These are phyloP conservation scores for Metschnikowia kofuensis DNA, from an alignment of 805 yeast genomes.

Conservation along the genomic window DNA sequence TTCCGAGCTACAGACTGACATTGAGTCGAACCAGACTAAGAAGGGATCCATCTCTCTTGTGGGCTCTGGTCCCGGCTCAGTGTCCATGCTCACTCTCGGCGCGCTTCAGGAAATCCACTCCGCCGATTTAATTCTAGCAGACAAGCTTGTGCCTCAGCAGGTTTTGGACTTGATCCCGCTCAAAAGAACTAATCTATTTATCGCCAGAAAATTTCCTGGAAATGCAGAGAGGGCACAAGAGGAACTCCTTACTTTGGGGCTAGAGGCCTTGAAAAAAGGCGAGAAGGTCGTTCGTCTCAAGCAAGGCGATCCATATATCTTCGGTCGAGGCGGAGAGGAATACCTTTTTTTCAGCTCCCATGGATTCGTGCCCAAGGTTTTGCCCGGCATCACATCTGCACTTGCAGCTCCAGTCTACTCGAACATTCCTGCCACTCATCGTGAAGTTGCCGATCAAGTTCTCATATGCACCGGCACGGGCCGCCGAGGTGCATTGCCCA, in stretches of 20 bases:
- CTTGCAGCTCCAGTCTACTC: slow-evolving; percentile 83
- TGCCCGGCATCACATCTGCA: slow-evolving; percentile 90
- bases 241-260: slow-evolving; percentile 72
- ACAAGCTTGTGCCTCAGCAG: slow-evolving; percentile 86
- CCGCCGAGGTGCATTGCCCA: slow-evolving; percentile 77
- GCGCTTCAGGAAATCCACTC: slow-evolving; percentile 76
- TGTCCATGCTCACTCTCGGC: slow-evolving; percentile 76
- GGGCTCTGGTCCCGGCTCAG: slow-evolving; percentile 93
- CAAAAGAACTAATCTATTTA: slow-evolving; percentile 63
- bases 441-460: slow-evolving; percentile 90
- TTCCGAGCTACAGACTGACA: neutral
- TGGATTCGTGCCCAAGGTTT: slow-evolving; percentile 69
- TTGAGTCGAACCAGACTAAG: slow-evolving; percentile 7
- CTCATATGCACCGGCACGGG: slow-evolving; percentile 95
- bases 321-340: slow-evolving; percentile 97
- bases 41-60: slow-evolving; percentile 72
- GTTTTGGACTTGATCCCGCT: slow-evolving; percentile 81
- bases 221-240: slow-evolving; percentile 93
- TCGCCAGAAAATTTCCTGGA: slow-evolving; percentile 94
- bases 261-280: slow-evolving; percentile 62
- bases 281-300: slow-evolving; percentile 81
- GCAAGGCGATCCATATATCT: slow-evolving; percentile 96
- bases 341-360: slow-evolving; percentile 60
- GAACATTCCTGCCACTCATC: slow-evolving; percentile 84
- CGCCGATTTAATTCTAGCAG: slow-evolving; percentile 86